Percentiles rank a stretch among this genome's conserved stretches.
Conservation (phyloP, 352 stramenopile species). For the Globisporangium polare region DNA sequence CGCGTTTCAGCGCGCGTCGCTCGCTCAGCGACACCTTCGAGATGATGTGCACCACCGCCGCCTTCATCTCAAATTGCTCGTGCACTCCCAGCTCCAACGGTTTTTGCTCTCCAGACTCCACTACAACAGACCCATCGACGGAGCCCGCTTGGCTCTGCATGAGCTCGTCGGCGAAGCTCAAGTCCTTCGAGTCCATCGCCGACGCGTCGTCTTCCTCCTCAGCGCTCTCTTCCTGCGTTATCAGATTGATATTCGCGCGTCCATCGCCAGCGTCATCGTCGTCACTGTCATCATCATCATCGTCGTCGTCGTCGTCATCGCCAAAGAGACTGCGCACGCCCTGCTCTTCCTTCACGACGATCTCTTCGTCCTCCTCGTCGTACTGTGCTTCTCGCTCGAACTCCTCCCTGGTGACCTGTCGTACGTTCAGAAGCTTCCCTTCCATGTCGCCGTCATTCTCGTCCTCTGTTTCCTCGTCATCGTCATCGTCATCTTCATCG, state of each 20-base stretch:
- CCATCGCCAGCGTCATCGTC: conserved; percentile 1
- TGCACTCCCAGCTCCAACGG: neutral
- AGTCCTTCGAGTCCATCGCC: neutral
- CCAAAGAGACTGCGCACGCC: conserved; percentile 7
- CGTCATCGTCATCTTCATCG: conserved; percentile 1
- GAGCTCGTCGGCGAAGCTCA: conserved; percentile 10
- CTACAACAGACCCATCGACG: neutral
- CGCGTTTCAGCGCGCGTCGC: conserved; percentile 25
- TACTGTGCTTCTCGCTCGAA: conserved; percentile 11
- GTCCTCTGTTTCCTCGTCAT: conserved; percentile 6
- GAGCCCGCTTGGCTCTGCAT: neutral
- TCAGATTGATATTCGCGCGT: neutral
- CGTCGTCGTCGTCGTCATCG: conserved; percentile 2
- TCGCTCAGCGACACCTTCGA: conserved; percentile 29
- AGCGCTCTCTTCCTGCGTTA: neutral
- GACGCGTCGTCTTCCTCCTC: neutral
- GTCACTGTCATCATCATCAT: neutral
- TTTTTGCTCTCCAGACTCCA: neutral
- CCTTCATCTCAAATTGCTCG: conserved; percentile 9
- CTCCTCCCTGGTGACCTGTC: conserved; percentile 9
- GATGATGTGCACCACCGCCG: conserved; percentile 21
- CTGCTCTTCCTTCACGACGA: conserved; percentile 10
- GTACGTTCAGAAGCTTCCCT: neutral
- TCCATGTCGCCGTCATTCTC: conserved; percentile 8
- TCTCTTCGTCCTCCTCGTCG: conserved; percentile 15